Evolutionary conservation across 805 yeast species (phyloP), one percentile per base, ranked within the genome.

Genomic region (Crinitomyces ghanaensis): DNA sequence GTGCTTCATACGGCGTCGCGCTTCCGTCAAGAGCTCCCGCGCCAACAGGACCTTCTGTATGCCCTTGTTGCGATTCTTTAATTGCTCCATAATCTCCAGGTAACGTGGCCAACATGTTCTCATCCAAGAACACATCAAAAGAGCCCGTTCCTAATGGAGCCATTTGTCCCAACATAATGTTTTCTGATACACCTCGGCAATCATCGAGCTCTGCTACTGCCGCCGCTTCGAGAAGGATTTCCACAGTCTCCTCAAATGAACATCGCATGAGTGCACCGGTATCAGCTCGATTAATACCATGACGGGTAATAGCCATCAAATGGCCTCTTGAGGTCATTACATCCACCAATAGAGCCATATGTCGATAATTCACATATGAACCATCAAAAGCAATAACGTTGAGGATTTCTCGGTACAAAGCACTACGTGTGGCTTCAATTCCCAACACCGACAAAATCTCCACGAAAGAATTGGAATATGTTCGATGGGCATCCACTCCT

Each of bases 241-340:
- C 99, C 26, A 91, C 99, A 5, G 99, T 91, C 60, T 91, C 99
- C 63, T 91, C 99, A 66, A 91, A 91, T 27, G 98, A 88, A 66
- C 96, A 91, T 62, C 99, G 76, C 99, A 91, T 91, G 54, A 91
- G 70, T 2, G 98, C 98, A 62, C 99, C 99, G 19, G 99, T 91
- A 46, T 91, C 95, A 24, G 94, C 81, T 63, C 99, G 78, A 62
- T 91, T 91, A 62, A 91, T 88, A 72, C 99, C 99, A 56, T 91
- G 98, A 72, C 99, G 93, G 28, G 97, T 88, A 51, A 91, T 86
- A 26, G 99, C 97, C 82, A 93, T 88, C 59, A 91, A 68, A 54
- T 88, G 95, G 52, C 99, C 99, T 54, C 95, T 78, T 25, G 94
- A 82, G 2, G 99, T 91, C 99, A 91, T 91, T 24, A 86, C 93